Base-by-base conservation (phyloP, 257 asterid species). In the Nicotiana attenuata region DNA sequence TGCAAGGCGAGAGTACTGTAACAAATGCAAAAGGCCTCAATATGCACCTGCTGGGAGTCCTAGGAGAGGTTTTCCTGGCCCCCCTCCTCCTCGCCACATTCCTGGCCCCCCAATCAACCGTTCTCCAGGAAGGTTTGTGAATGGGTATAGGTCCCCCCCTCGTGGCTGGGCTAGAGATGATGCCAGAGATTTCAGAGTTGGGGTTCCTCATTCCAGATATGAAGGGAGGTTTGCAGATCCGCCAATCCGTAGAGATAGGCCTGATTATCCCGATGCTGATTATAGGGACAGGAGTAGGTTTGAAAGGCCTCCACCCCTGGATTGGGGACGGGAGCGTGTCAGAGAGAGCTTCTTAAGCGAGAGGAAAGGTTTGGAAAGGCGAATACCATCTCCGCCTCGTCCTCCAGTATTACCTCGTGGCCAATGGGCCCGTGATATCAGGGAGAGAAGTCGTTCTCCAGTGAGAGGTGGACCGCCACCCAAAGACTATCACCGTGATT, bases 11-110 rank as follows among this genome's bases (percentile, higher is more conserved):
- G 98, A 95, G 71, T 85, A 83, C 84, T 95, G 98, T 73, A 95
- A 93, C 92, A 93, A 88, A 89, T 95, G 99, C 90, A 90, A 89
- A 90, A 93, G 82, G 88, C 92, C 95, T 60, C 97, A 97, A 31
- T 83, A 84, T 77, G 87, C 88, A 56, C 84, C 90, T 81, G 84
- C 75, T 33, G 87, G 87, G 59, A 89, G 90, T 81, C 90, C 93
- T 81, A 84, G 92, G 85, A 90, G 97, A 88, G 95, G 93, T 64
- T 90, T 88, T 82, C 90, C 89, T 1, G 86, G 87, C 38, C 91
- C 91, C 55, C 82, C 89, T 19, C 90, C 89, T 7, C 86, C 88
- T 24, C 90, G 89, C 19, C 93, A 91, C 64, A 76, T 85, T 65
- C 92, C 90, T 29, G 88, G 89, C 29, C 84, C 87, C 29, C 90